Percentiles rank a stretch among this genome's conserved stretches.
phyloP scores from a whole-genome alignment of 2,329 filamentous ascomycete genomes.

The Tolypocladium nubicola region DNA sequence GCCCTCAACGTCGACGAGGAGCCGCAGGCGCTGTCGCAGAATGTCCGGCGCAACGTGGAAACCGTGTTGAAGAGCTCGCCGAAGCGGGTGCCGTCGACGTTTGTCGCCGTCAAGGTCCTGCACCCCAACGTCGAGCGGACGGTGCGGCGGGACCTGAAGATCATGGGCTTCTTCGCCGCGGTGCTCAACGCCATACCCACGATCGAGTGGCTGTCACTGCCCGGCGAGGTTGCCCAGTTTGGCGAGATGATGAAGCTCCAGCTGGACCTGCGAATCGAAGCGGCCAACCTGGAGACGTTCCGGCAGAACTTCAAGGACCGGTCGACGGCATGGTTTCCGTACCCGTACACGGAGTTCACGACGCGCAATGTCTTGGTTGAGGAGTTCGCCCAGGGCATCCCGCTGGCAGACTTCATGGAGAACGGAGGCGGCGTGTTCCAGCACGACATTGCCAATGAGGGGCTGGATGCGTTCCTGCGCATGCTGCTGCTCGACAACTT shows the following conservation, averaged over 20 bases:
- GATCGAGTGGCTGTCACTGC: slow-evolving; percentile 93
- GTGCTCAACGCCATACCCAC: slow-evolving; percentile 80
- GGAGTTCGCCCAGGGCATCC: slow-evolving; percentile 92
- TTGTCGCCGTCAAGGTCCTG: slow-evolving; percentile 92
- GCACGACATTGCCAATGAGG: slow-evolving; percentile 87
- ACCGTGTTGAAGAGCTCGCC: slow-evolving; percentile 79
- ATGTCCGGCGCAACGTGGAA: slow-evolving; percentile 73
- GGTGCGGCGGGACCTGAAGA: slow-evolving; percentile 81
- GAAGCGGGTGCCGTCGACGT: slow-evolving; percentile 74
- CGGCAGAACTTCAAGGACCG: slow-evolving; percentile 82
- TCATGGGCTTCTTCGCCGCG: slow-evolving; percentile 87
- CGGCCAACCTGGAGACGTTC: slow-evolving; percentile 80
- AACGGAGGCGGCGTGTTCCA: slow-evolving; percentile 89
- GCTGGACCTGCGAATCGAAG: slow-evolving; percentile 87
- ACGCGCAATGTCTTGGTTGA: slow-evolving; percentile 89
- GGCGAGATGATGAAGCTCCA: slow-evolving; percentile 99
- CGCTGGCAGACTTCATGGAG: slow-evolving; percentile 79
- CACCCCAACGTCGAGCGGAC: slow-evolving; percentile 85
- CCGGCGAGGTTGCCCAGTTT: slow-evolving; percentile 88
- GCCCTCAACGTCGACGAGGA: slow-evolving; percentile 39
- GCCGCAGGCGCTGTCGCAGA: slow-evolving; percentile 45
- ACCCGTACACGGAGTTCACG: slow-evolving; percentile 84
- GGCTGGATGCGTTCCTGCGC: slow-evolving; percentile 86
- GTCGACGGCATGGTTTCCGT: slow-evolving; percentile 93
- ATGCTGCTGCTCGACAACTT: slow-evolving; percentile 98